These are phyloP conservation scores for Mycena capillaripes DNA, from an alignment of 768 basidiomycete genomes.

Conservation along the genomic window DNA sequence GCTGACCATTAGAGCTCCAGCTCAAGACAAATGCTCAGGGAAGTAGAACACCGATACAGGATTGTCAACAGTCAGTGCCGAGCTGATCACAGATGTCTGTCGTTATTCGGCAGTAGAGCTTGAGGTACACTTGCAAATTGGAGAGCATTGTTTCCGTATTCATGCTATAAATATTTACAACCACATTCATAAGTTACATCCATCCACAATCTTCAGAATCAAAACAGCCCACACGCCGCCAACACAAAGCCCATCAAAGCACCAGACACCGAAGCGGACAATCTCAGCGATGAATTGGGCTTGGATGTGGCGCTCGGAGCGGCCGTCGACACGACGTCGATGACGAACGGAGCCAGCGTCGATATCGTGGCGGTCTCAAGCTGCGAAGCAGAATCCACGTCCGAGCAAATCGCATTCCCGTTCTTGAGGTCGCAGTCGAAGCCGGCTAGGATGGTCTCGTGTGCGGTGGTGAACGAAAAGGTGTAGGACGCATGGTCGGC, in stretches of 20 bases:
- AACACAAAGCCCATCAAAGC: neutral
- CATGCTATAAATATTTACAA: no score
- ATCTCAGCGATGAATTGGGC: neutral
- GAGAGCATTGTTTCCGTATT: no score
- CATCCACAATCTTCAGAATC: neutral
- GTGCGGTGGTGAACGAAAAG: neutral
- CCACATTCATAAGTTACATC: neutral
- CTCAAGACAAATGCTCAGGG: no score
- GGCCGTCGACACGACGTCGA: conserved; percentile 2
- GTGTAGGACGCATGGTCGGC: neutral
- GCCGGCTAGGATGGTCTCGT: neutral
- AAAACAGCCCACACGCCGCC: neutral
- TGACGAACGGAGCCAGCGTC: neutral
- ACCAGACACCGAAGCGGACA: neutral
- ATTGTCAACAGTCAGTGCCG: no score
- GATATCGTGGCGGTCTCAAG: neutral
- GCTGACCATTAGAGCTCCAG: no score
- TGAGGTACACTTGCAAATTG: no score
- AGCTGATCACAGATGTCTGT: no score
- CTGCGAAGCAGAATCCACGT: neutral
- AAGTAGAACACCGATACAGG: no score
- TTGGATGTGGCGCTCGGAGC: neutral
- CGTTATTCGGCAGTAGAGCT: no score
- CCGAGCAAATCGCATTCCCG: neutral
- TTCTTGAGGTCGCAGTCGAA: neutral